Percentiles rank a stretch among this genome's conserved stretches.
Conservation (phyloP, 1,139 yeast species). For the Eremothecium coryli region DNA sequence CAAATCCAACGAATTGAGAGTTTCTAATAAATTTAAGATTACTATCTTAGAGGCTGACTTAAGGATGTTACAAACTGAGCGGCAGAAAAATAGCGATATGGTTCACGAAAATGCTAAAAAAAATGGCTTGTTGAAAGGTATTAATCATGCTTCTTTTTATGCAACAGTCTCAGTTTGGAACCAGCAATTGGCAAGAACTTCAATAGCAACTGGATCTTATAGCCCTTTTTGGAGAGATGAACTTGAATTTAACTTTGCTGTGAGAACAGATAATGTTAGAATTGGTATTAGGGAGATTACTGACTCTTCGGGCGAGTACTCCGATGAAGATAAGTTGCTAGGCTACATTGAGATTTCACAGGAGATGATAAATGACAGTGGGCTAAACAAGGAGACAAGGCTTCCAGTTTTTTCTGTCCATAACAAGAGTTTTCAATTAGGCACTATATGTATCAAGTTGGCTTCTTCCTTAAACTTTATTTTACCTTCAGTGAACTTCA, state of each 20-base stretch:
- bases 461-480: slow-evolving; percentile 49
- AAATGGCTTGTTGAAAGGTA: slow-evolving; percentile 5
- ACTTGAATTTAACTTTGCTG: slow-evolving; percentile 47
- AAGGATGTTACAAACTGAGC: slow-evolving; percentile 10
- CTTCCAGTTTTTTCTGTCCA: slow-evolving; percentile 26
- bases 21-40: slow-evolving; percentile 44
- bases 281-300: slow-evolving; percentile 40
- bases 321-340: slow-evolving; percentile 30
- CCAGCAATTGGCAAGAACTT: slow-evolving; percentile 60
- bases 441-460: slow-evolving; percentile 50
- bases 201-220: slow-evolving; percentile 40
- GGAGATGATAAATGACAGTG: slow-evolving; percentile 36
- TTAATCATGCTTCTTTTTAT: slow-evolving; percentile 45
- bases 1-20: slow-evolving; percentile 33
- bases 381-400: slow-evolving; percentile 29
- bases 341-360: slow-evolving; percentile 54
- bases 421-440: slow-evolving; percentile 36
- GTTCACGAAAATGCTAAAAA: background rate
- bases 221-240: slow-evolving; percentile 70
- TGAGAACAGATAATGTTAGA: slow-evolving; percentile 45
- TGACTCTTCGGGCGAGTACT: slow-evolving; percentile 18
- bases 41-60: slow-evolving; percentile 65
- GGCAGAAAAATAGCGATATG: background rate
- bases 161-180: slow-evolving; percentile 62
- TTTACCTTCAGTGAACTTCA: slow-evolving; percentile 49